Base-by-base conservation (phyloP, 495 filamentous ascomycete species). In the Aspergillus baeticus region DNA sequence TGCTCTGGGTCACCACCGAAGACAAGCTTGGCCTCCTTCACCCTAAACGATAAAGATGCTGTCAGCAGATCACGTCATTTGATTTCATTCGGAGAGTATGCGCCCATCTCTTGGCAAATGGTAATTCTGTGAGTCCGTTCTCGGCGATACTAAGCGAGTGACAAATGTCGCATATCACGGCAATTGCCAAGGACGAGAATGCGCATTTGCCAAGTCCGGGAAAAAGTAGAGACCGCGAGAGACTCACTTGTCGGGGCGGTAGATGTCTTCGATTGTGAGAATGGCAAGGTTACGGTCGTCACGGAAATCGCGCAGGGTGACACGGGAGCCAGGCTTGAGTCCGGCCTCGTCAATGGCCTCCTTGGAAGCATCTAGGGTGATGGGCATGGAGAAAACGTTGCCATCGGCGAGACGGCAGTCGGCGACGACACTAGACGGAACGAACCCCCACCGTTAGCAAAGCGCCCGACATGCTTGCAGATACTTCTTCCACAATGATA, bases 281-380 rank as follows among this genome's bases (percentile, higher is more conserved):
- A 98, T 98, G 55, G 92, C 94, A 60, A 98, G 79, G 71, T 96
- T 94, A 29, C 91, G 84, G 70, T 98, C 94, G 64, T 98, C 95
- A 72, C 94, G 88, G 78, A 96, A 92, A 71, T 98, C 94, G 51
- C 93, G 89, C 37, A 98, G 87, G 35, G 91, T 90, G 61, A 96
- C 77, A 51, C 92, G 85, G 45, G 85, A 75, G 36, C 94, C 92
- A 21, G 89, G 64, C 80, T 91, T 87, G 55, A 98, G 76, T 33
- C 83, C 84, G 31, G 84, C 60, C 60, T 87, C 81, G 34, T 89
- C 76, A 70, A 98, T 89, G 37, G 80, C 81, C 67, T 86, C 73
- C 64, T 90, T 77, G 44, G 81, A 83, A 39, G 93, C 77, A 72
- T 98, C 94, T 54, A 98, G 86, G 61, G 89, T 94, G 66, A 98